Conservation (phyloP, 2,329 filamentous ascomycete genomes). For the Chrysosporium queenslandicum region DNA sequence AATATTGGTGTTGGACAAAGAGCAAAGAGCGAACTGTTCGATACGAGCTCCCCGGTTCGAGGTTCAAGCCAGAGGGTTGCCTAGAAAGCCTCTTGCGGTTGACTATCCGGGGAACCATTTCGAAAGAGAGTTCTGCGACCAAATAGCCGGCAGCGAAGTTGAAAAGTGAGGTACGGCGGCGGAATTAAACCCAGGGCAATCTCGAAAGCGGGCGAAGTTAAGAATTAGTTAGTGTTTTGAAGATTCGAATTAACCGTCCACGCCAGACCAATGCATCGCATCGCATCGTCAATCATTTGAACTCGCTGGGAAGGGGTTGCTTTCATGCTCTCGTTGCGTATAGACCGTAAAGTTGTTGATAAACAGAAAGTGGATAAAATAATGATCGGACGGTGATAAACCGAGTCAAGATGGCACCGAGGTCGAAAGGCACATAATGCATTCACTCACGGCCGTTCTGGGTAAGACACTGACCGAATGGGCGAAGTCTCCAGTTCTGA, state of each 20-base stretch:
- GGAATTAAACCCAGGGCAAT: background rate
- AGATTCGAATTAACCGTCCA: background rate
- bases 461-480: background rate
- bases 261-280: slow-evolving; percentile 3
- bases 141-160: background rate
- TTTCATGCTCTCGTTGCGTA: background rate
- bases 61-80: no score
- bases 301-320: background rate
- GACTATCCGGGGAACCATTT: background rate
- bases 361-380: background rate
- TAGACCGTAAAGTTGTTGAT: background rate
- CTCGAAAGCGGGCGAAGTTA: background rate
- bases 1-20: background rate
- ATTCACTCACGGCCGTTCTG: background rate
- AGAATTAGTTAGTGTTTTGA: background rate
- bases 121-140: background rate
- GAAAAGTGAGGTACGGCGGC: background rate
- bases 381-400: background rate
- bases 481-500: no score
- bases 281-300: slow-evolving; percentile 1
- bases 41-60: background rate
- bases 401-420: background rate
- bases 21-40: background rate
- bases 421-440: background rate
- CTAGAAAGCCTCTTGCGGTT: background rate